These are phyloP conservation scores for Aspergillus amoenus DNA, from an alignment of 2,329 filamentous ascomycete species.

Conservation along the genomic window DNA sequence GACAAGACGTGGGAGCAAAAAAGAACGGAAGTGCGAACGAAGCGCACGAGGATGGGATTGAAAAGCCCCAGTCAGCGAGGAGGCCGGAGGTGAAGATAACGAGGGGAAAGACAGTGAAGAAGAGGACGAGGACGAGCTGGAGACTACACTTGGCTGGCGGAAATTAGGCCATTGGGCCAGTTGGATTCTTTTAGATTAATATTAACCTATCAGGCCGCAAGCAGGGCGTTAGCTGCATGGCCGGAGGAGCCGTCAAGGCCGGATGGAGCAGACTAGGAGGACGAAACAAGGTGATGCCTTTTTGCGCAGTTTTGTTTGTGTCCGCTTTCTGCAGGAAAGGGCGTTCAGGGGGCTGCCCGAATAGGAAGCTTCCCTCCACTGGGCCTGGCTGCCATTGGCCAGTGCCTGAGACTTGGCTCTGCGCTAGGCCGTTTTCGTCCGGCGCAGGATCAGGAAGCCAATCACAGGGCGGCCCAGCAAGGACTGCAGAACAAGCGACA, in stretches of 20 bases:
- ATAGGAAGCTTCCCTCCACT: neutral
- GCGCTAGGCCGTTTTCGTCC: neutral
- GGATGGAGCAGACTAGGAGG: neutral
- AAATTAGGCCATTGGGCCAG: too few relatives aligned
- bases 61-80: conserved; percentile 14
- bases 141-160: too few relatives aligned
- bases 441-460: neutral
- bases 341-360: conserved; percentile 1
- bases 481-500: neutral
- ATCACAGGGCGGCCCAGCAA: neutral
- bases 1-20: conserved; percentile 16
- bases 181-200: neutral
- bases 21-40: conserved; percentile 31
- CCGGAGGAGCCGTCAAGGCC: too few relatives aligned
- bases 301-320: neutral
- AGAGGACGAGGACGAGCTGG: neutral
- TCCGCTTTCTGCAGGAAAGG: neutral
- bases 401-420: neutral
- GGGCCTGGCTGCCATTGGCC: neutral
- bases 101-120: neutral
- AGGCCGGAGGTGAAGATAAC: neutral
- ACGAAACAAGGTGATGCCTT: neutral
- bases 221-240: neutral
- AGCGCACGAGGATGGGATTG: conserved; percentile 24
- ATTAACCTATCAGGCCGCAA: neutral